Conservation (phyloP, 2,329 filamentous ascomycete species). For the Pseudogymnoascus sp. region DNA sequence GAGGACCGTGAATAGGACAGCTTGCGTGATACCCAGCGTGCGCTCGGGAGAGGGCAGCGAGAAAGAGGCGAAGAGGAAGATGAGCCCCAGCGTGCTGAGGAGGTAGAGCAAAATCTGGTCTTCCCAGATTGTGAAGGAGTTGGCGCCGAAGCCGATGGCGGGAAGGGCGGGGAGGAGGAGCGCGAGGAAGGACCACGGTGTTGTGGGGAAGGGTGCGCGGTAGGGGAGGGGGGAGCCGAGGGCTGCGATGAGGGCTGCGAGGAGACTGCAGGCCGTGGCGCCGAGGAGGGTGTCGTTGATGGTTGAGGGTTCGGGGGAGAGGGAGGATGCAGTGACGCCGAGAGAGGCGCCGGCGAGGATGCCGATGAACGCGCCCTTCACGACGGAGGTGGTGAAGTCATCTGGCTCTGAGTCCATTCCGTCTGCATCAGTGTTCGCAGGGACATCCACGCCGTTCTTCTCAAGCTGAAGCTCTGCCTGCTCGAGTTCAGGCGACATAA, state of each 20-base stretch:
- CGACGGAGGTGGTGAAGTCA: constrained; percentile 19
- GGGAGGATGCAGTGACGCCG: constrained; percentile 19
- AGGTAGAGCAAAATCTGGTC: constrained; percentile 92
- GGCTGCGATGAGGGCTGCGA: constrained; percentile 35
- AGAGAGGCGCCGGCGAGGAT: constrained; percentile 20
- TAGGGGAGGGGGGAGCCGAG: constrained; percentile 26
- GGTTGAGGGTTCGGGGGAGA: constrained; percentile 13
- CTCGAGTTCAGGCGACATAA: constrained; percentile 52
- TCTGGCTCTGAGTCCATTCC: constrained; percentile 17
- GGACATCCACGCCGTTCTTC: constrained; percentile 32
- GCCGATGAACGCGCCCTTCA: constrained; percentile 23
- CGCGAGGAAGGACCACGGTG: constrained; percentile 82
- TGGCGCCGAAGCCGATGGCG: constrained; percentile 90
- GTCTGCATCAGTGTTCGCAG: constrained; percentile 16
- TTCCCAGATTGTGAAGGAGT: constrained; percentile 98
- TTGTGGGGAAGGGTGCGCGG: constrained; percentile 55
- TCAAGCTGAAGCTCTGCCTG: constrained; percentile 51
- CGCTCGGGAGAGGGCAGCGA: constrained; percentile 31
- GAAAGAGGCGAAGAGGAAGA: constrained; percentile 67
- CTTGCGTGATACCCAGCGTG: constrained; percentile 76
- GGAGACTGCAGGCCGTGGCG: constrained; percentile 21
- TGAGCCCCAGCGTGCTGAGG: constrained; percentile 74
- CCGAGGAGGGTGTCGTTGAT: constrained; percentile 20
- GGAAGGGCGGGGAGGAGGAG: constrained; percentile 75
- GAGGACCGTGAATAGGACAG: constrained; percentile 70